These are phyloP conservation scores for Beta macrorhiza DNA, from an alignment of 179 eudicot genomes.

Conservation along the genomic window DNA sequence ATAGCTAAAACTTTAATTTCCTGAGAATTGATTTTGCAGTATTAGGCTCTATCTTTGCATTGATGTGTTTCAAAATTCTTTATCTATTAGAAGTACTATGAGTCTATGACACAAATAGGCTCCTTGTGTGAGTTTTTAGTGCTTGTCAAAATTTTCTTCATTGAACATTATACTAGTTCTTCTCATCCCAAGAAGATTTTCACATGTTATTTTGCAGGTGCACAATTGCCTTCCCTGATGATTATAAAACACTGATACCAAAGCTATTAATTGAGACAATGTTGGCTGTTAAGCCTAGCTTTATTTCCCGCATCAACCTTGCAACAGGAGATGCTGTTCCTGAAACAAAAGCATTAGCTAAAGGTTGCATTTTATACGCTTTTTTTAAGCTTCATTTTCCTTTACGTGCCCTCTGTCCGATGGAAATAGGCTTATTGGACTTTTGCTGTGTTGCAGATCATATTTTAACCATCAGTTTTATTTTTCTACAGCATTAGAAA, in stretches of 20 bases:
- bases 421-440: neutral
- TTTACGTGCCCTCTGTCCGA: neutral
- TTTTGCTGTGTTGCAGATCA: neutral
- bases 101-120: neutral
- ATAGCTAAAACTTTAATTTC: neutral
- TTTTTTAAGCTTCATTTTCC: conserved; percentile 7
- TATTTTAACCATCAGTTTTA: too few species aligned
- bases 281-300: conserved; percentile 62
- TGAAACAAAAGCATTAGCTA: conserved; percentile 84
- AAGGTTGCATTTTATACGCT: conserved; percentile 46
- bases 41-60: neutral
- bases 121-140: neutral
- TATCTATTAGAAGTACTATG: neutral
- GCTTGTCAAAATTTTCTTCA: neutral
- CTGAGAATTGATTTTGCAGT: neutral
- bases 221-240: conserved; percentile 84
- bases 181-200: neutral
- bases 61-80: neutral
- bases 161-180: neutral
- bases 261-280: conserved; percentile 69
- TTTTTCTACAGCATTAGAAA: too few species aligned
- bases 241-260: conserved; percentile 77
- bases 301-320: conserved; percentile 73
- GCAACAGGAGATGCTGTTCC: conserved; percentile 89
- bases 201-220: conserved; percentile 49